Evolutionary conservation across 202 grass and related monocot genomes (phyloP).

Genomic region (Dendrocalamus latiflorus): DNA sequence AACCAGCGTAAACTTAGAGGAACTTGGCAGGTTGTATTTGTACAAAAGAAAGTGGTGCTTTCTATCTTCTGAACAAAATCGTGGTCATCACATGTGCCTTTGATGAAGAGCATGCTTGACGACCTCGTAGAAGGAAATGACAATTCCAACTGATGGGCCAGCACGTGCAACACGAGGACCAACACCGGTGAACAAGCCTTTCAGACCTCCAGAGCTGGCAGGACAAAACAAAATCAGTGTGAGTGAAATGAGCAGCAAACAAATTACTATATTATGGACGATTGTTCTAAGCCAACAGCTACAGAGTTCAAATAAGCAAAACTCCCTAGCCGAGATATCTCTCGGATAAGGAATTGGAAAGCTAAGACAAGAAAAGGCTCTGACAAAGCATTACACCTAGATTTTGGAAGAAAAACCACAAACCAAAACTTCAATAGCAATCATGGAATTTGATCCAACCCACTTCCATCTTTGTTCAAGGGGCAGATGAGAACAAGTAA

Average conservation of each 20-base stretch:
- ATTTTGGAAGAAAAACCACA: neutral
- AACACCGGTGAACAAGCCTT: slow-evolving; percentile 76
- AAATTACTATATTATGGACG: neutral
- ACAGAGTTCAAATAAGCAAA: neutral
- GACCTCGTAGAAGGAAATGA: slow-evolving; percentile 91
- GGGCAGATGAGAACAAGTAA: neutral
- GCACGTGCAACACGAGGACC: slow-evolving; percentile 83
- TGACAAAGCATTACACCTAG: neutral
- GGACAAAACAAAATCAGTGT: neutral
- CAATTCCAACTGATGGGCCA: slow-evolving; percentile 92
- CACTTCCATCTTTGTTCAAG: neutral
- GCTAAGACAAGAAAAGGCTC: neutral
- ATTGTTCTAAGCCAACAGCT: neutral
- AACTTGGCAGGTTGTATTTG: no score
- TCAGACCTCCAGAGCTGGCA: slow-evolving; percentile 64
- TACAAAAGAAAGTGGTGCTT: neutral
- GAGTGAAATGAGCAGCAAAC: neutral
- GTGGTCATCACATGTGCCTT: slow-evolving; percentile 32
- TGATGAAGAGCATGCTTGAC: slow-evolving; percentile 80
- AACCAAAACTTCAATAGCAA: neutral
- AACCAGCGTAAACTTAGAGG: neutral
- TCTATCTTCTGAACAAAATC: neutral
- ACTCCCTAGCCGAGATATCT: neutral
- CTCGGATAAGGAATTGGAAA: neutral
- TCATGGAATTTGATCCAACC: neutral